These are phyloP conservation scores for Delonix regia DNA, from an alignment of 306 rosid species.

Conservation along the genomic window DNA sequence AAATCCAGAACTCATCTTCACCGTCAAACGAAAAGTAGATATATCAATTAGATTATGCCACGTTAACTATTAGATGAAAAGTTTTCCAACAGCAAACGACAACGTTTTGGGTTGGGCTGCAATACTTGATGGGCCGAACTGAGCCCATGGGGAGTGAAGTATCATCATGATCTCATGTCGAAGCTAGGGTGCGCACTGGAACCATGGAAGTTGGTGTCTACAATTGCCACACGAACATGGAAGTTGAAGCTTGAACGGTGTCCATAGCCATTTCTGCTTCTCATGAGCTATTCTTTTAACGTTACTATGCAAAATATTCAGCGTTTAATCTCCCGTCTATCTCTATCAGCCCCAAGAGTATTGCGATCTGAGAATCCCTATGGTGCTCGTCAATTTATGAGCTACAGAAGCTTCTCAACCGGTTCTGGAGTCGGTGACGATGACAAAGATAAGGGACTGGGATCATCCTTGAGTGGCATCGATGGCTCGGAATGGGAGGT, in stretches of 20 bases:
- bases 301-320: constrained; percentile 42
- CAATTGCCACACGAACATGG: background rate
- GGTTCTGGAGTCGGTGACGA: constrained; percentile 42
- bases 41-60: constrained; percentile 9
- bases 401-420: constrained; percentile 39
- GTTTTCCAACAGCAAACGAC: background rate
- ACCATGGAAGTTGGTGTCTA: background rate
- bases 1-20: constrained; percentile 25
- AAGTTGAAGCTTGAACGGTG: background rate
- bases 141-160: background rate
- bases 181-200: background rate
- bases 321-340: constrained; percentile 28
- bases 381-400: background rate
- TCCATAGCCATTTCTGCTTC: background rate
- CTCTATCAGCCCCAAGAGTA: constrained; percentile 23
- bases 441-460: constrained; percentile 21
- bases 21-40: constrained; percentile 14
- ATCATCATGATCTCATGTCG: background rate
- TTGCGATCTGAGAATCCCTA: constrained; percentile 9
- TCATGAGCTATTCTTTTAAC: background rate
- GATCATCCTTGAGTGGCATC: constrained; percentile 33
- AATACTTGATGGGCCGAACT: background rate
- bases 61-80: background rate
- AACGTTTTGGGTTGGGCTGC: background rate
- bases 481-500: constrained; percentile 48